Percentiles rank a stretch among this genome's conserved stretches.
These are phyloP conservation scores for Blepharisma undulans DNA, from an alignment of 169 alveolate genomes.

Conservation along the genomic window DNA sequence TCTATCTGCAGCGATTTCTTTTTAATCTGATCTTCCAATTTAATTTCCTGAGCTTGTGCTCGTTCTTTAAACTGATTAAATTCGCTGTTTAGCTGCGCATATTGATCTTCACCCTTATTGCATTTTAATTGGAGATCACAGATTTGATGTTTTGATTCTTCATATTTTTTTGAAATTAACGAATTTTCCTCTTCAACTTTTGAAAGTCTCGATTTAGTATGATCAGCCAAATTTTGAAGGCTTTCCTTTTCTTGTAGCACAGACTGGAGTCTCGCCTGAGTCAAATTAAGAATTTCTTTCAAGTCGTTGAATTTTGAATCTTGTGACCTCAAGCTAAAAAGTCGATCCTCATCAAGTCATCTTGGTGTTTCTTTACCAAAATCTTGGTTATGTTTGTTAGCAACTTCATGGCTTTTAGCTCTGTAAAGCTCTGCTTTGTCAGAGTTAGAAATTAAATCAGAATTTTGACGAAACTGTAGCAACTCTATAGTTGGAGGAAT, in stretches of 20 bases:
- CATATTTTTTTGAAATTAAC: background rate
- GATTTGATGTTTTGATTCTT: background rate
- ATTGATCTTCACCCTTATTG: background rate
- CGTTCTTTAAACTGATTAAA: background rate
- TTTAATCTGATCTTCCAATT: background rate
- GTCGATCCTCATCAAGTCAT: background rate
- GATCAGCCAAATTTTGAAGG: background rate
- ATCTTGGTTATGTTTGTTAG: background rate
- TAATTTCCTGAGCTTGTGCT: background rate
- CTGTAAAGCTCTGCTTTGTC: background rate
- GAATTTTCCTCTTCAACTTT: background rate
- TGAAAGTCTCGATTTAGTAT: background rate
- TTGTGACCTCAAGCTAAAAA: background rate
- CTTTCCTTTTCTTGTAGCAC: background rate
- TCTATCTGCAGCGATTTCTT: background rate
- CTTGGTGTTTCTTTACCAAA: background rate
- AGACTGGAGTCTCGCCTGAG: background rate
- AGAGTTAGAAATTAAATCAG: background rate
- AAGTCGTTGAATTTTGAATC: background rate
- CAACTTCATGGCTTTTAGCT: background rate
- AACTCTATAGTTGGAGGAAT: background rate
- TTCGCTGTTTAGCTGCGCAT: background rate
- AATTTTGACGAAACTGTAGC: background rate
- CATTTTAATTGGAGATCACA: background rate
- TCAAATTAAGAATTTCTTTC: background rate